Evolutionary conservation across 495 filamentous ascomycete genomes (phyloP), one percentile per base, ranked within the genome.

Genomic region (Clohesyomyces aquaticus): DNA sequence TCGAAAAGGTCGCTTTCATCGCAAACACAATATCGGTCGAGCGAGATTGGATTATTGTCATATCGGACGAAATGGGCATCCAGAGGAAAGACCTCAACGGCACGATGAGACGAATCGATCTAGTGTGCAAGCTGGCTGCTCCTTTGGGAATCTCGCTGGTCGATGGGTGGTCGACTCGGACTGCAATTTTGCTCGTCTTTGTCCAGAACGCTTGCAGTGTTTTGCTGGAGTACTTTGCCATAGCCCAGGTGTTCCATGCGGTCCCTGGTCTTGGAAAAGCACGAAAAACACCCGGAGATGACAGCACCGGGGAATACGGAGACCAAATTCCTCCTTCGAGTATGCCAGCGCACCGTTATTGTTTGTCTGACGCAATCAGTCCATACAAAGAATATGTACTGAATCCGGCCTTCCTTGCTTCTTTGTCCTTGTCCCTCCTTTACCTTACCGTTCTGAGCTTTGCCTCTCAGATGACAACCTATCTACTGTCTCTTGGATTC

Each of bases 371-470:
- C n/a, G n/a, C n/a, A n/a, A n/a, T n/a, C 18, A 21, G 10, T n/a
- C 62, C 62, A 23, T 65, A 32, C 26, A 54, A 54, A 26, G 55
- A 53, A 22, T 78, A 80, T 32, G 59, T 73, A 12, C 59, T 58
- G 1, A 72, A 75, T 48, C 72, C 58, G 4, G 71, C 67, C 4
- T 75, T 77, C 65, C 69, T 75, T 1, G 71, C 77, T 8, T 80
- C 78, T 2, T 68, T 78, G 45, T 64, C 77, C 26, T 64, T 75
- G 9, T 55, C 70, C 2, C 41, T 79, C 0, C 75, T 80, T 11
- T 80, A 79, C 53, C 63, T 78, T 23, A 80, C 78, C 3, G 78
- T 81, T 1, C 72, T 81, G 0, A 75, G 72, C 38, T 78, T 78
- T 49, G 35, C 52, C 29, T 75, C 70, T 2, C 76, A 76, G 63